These are phyloP conservation scores for Calonectria leucothoes DNA, from an alignment of 2,329 filamentous ascomycete genomes.

Conservation along the genomic window DNA sequence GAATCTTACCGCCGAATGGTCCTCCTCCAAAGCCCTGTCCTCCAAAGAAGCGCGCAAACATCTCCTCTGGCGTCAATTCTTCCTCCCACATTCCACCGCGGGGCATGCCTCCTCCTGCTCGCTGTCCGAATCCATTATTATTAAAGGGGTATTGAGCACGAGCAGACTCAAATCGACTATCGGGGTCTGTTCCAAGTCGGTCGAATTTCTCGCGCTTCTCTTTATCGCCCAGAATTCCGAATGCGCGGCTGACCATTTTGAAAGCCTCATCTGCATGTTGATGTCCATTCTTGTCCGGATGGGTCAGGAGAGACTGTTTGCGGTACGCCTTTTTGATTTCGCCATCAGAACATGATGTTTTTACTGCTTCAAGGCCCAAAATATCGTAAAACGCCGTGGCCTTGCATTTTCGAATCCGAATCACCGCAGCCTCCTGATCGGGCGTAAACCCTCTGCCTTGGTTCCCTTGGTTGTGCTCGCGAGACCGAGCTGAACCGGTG, in stretches of 20 bases:
- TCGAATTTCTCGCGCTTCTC: constrained; percentile 90
- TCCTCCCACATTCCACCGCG: constrained; percentile 79
- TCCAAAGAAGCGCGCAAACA: constrained; percentile 97
- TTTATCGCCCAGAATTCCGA: constrained; percentile 90
- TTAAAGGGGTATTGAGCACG: constrained; percentile 71
- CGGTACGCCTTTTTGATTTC: constrained; percentile 99
- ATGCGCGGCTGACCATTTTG: constrained; percentile 96
- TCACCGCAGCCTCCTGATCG: constrained; percentile 91
- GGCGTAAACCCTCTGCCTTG: constrained; percentile 82
- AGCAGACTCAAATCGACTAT: constrained; percentile 81
- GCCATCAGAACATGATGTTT: constrained; percentile 75
- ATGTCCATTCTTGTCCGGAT: constrained; percentile 99
- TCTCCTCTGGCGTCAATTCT: constrained; percentile 94
- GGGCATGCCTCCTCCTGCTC: constrained; percentile 56
- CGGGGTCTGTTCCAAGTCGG: constrained; percentile 90
- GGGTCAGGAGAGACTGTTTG: constrained; percentile 92
- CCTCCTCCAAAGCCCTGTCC: constrained; percentile 73
- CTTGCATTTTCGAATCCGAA: constrained; percentile 86
- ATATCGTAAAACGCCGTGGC: constrained; percentile 97
- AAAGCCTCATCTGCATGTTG: constrained; percentile 97
- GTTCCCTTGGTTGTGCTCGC: constrained; percentile 81
- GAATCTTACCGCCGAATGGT: constrained; percentile 56
- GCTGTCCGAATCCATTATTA: constrained; percentile 65
- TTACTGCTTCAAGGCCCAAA: constrained; percentile 75
- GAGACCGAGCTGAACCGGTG: constrained; percentile 60